Percentiles rank a stretch among this genome's conserved stretches.
Evolutionary conservation across 768 basidiomycete species (phyloP).

Genomic region (Mycena capillaripes): DNA sequence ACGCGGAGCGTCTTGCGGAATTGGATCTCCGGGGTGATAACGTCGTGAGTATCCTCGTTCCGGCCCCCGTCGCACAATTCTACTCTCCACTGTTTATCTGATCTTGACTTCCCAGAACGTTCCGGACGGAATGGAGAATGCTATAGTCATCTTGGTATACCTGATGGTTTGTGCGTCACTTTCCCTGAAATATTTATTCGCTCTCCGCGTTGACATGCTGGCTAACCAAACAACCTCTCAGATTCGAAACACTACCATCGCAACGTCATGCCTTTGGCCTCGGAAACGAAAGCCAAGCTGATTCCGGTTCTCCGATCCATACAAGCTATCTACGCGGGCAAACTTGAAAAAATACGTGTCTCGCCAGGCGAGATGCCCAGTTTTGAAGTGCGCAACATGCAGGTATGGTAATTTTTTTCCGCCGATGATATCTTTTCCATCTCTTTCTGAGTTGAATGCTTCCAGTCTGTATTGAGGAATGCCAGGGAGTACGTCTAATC

Average conservation of each 20-base stretch:
- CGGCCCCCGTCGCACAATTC: background rate
- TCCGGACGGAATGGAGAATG: background rate
- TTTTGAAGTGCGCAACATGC: background rate
- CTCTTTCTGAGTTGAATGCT: background rate
- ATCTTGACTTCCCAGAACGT: background rate
- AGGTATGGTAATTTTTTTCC: background rate
- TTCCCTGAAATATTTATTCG: no score
- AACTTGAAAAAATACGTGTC: background rate
- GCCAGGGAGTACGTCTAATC: background rate
- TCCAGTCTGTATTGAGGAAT: background rate
- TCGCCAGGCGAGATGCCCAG: background rate
- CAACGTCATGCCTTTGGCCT: background rate
- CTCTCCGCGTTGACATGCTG: background rate
- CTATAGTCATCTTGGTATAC: background rate
- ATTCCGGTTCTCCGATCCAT: background rate
- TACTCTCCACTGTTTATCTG: no score
- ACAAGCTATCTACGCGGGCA: background rate
- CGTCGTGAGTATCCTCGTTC: background rate
- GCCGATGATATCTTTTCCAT: no score
- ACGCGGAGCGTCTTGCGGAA: slow-evolving; percentile 4
- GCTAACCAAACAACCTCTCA: background rate
- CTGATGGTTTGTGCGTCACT: slow-evolving; percentile 20
- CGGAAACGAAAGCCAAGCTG: background rate
- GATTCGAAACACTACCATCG: slow-evolving; percentile 9
- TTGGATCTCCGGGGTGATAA: background rate